phyloP scores from a whole-genome alignment of 495 filamentous ascomycete genomes.

The Acidomyces sp. region DNA sequence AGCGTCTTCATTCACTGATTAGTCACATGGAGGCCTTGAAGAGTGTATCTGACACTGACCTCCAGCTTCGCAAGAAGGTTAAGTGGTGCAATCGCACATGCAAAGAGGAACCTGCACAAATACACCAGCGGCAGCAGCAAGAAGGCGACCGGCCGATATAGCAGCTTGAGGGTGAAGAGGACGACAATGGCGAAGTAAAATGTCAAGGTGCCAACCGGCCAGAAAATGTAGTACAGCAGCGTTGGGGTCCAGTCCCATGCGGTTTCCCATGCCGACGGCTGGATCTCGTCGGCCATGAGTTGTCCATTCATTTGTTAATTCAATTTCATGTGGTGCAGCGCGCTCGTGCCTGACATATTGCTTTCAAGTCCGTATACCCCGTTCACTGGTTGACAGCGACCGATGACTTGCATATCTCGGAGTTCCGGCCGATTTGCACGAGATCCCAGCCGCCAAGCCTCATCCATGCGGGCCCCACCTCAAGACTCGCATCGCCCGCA shows the following conservation, averaged over 20 bases:
- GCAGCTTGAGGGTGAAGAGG: constrained; percentile 26
- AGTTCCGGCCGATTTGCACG: too few relatives aligned
- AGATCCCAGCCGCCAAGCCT: too few relatives aligned
- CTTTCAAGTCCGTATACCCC: too few relatives aligned
- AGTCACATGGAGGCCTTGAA: constrained; percentile 13
- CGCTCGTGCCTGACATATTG: neutral
- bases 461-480: too few relatives aligned
- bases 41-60: constrained; percentile 33
- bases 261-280: constrained; percentile 1
- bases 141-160: constrained; percentile 28
- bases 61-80: constrained; percentile 45
- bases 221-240: constrained; percentile 29
- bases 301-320: neutral
- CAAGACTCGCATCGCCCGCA: too few relatives aligned
- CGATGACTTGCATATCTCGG: too few relatives aligned
- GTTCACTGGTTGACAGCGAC: too few relatives aligned
- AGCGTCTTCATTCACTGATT: constrained; percentile 37
- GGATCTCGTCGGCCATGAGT: neutral
- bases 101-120: constrained; percentile 22
- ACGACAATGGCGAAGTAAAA: constrained; percentile 26
- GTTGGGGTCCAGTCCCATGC: constrained; percentile 22
- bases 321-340: too few relatives aligned
- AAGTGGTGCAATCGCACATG: constrained; percentile 24
- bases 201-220: constrained; percentile 29
- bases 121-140: constrained; percentile 26